phyloP scores from a whole-genome alignment of 2,329 filamentous ascomycete species.

The Aureobasidium lini region DNA sequence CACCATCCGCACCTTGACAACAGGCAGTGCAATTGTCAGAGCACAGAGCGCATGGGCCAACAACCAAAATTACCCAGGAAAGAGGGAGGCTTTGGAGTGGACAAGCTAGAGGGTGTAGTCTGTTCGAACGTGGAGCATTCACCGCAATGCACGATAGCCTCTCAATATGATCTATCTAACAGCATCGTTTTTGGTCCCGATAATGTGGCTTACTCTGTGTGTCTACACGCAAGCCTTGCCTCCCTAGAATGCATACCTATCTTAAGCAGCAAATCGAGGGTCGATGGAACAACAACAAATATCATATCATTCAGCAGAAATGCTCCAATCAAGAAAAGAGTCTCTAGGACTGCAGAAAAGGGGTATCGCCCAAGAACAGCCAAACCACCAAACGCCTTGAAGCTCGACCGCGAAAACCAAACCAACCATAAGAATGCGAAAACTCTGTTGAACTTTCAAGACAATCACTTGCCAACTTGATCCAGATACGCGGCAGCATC shows the following conservation, averaged over 20 bases:
- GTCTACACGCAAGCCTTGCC: too few species aligned
- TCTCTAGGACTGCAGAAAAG: not conserved
- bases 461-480: conserved; percentile 11
- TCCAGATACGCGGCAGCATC: conserved; percentile 34
- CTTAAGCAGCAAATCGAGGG: too few species aligned
- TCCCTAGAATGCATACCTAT: too few species aligned
- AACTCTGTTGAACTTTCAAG: not conserved
- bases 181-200: too few species aligned
- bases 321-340: not conserved
- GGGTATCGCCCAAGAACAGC: not conserved
- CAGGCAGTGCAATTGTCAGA: conserved; percentile 24
- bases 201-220: too few species aligned
- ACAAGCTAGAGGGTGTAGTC: not conserved
- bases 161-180: not conserved
- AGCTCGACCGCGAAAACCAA: not conserved
- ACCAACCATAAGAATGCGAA: not conserved
- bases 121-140: too few species aligned
- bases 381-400: not conserved
- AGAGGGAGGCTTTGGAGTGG: not conserved
- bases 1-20: conserved; percentile 30
- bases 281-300: too few species aligned
- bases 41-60: conserved; percentile 15
- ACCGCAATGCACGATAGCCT: not conserved
- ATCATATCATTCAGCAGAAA: too few species aligned
- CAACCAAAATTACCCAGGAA: conserved; percentile 13